Base-by-base conservation (phyloP, 2,329 filamentous ascomycete species). In the Penicillium sp. region DNA sequence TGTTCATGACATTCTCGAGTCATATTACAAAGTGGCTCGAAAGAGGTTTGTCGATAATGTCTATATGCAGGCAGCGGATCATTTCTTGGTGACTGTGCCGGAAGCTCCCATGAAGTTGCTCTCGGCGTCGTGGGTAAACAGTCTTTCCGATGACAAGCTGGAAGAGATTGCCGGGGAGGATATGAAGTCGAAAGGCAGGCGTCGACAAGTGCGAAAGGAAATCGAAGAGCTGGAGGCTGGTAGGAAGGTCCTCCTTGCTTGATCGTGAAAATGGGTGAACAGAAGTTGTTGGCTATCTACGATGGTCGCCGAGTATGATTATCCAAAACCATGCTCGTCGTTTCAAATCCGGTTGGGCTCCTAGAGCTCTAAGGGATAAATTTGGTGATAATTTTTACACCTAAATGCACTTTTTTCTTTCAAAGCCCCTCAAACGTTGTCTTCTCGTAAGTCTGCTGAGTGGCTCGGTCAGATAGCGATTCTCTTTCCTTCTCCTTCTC, bases 31-130 rank as follows among this genome's bases (percentile, higher is more conserved):
- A 24, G 79, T 87, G 1, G 76, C 83, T 0, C 74, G 74, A 11
- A 81, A 81, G 60, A 78, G 84, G 0, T 87, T 89, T 51, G 77
- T 86, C 1, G 86, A 89, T 57, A 79, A 74, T 3, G 66, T 90
- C 1, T 83, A 76, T 60, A 77, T 79, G 54, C 85, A 88, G 55
- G 81, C 77, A 0, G 71, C 81, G 1, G 77, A 81, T 39, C 69
- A 83, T 60, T 75, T 75, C 52, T 72, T 89, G 0, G 67, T 87
- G 0, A 69, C 68, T 1, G 77, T 79, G 0, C 61, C 74, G 0
- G 56, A 73, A 0, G 79, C 79, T 5, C 84, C 84, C 0, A 68
- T 86, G 2, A 72, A 68, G 9, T 67, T 82, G 0, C 78, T 89
- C 39, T 78, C 73, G 0, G 73, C 81, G 0, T 64, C 74, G 0